Percentiles rank a stretch among this genome's conserved stretches.
phyloP scores from a whole-genome alignment of 2,329 filamentous ascomycete species.

The Thermoascus crustaceus region DNA sequence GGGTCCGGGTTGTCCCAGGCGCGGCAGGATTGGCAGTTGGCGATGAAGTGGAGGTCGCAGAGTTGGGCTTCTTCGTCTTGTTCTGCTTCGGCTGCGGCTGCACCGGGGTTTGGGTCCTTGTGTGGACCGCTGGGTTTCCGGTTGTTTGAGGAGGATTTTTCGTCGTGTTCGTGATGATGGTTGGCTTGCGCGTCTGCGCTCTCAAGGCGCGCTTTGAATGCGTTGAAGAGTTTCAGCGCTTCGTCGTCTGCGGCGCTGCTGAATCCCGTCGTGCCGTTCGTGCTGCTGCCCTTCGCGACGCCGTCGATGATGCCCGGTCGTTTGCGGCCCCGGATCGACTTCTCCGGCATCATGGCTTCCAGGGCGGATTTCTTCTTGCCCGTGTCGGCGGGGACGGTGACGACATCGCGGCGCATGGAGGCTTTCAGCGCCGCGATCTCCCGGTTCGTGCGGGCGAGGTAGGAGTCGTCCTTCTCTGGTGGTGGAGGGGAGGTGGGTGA shows the following conservation, averaged over 20 bases:
- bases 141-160: too few species aligned
- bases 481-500: constrained; percentile 19
- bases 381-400: constrained; percentile 23
- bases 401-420: constrained; percentile 39
- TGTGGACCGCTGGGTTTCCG: constrained; percentile 6
- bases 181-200: constrained; percentile 23
- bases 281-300: constrained; percentile 32
- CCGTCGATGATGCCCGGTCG: constrained; percentile 27
- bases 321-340: constrained; percentile 39
- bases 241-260: constrained; percentile 51
- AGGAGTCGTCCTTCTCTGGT: constrained; percentile 26
- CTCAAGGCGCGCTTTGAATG: constrained; percentile 72
- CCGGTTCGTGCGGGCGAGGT: constrained; percentile 37
- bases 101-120: constrained; percentile 8
- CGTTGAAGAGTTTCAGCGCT: constrained; percentile 62
- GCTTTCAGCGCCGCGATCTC: constrained; percentile 39
- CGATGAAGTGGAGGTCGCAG: constrained; percentile 94
- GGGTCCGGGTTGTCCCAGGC: constrained; percentile 59
- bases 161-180: constrained; percentile 8
- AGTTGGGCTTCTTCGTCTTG: constrained; percentile 60
- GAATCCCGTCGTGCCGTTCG: constrained; percentile 47
- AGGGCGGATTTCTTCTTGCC: constrained; percentile 38
- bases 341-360: constrained; percentile 41
- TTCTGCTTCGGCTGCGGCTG: constrained; percentile 9
- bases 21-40: constrained; percentile 84